Evolutionary conservation across 768 basidiomycete genomes (phyloP).

Genomic region (Exsudoporus frostii): DNA sequence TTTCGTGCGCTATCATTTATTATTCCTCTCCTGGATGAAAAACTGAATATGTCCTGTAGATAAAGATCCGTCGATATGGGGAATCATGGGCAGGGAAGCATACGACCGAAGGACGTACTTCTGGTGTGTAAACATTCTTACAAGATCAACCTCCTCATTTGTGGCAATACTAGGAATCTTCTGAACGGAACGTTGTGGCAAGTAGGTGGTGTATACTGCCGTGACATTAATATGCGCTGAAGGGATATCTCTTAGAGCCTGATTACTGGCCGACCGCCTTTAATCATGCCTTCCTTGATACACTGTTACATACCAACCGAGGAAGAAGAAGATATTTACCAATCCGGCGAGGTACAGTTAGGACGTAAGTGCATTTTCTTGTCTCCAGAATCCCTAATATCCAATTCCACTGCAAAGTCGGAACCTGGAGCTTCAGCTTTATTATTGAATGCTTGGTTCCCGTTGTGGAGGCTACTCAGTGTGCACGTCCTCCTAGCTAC

Average conservation of each 20-base stretch:
- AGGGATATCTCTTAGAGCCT: slow-evolving; percentile 30
- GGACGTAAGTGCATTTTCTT: slow-evolving; percentile 39
- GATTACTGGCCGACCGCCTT: slow-evolving; percentile 48
- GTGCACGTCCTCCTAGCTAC: slow-evolving; percentile 44
- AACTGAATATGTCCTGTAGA: slow-evolving; percentile 31
- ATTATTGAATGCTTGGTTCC: slow-evolving; percentile 42
- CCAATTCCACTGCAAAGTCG: slow-evolving; percentile 34
- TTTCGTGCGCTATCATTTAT: slow-evolving; percentile 12
- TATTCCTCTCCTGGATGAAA: not conserved
- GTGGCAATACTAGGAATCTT: slow-evolving; percentile 32
- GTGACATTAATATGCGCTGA: not conserved
- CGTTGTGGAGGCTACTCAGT: slow-evolving; percentile 39
- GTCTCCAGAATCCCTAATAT: not conserved
- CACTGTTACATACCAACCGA: slow-evolving; percentile 46
- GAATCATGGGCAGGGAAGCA: slow-evolving; percentile 45
- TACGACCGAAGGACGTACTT: slow-evolving; percentile 55
- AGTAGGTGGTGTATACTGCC: not conserved
- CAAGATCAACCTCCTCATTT: not conserved
- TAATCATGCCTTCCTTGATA: slow-evolving; percentile 40
- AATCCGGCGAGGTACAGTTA: slow-evolving; percentile 40
- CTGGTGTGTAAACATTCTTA: slow-evolving; percentile 31
- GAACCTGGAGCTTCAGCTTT: slow-evolving; percentile 45
- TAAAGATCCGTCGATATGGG: slow-evolving; percentile 51
- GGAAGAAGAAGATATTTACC: slow-evolving; percentile 44
- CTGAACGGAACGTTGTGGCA: slow-evolving; percentile 49